Evolutionary conservation across 768 basidiomycete species (phyloP).

Genomic region (Suillus brevipes): DNA sequence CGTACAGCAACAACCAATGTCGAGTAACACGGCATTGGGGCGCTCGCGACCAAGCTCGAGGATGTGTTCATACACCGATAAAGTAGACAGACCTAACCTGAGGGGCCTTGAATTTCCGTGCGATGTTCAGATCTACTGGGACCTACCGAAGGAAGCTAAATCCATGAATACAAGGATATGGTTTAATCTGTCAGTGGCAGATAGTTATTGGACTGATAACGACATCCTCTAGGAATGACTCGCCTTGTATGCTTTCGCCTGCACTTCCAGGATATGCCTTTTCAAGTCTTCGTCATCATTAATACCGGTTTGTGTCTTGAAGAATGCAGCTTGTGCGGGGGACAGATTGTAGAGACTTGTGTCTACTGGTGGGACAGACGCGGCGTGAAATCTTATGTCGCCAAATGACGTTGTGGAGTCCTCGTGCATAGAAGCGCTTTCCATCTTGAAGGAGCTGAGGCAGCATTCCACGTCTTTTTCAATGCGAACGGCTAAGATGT

Average conservation of each 20-base stretch:
- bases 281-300: constrained; percentile 27
- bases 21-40: constrained; percentile 39
- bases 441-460: not conserved
- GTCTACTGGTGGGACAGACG: not conserved
- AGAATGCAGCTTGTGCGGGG: constrained; percentile 17
- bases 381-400: not conserved
- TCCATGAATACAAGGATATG: constrained; percentile 29
- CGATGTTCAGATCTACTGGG: not conserved
- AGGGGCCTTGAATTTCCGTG: not conserved
- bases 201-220: not conserved
- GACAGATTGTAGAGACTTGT: constrained; percentile 3
- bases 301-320: constrained; percentile 27
- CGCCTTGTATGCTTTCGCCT: constrained; percentile 29
- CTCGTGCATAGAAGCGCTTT: not conserved
- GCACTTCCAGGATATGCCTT: constrained; percentile 27
- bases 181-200: not conserved
- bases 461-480: not conserved
- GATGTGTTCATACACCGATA: constrained; percentile 1
- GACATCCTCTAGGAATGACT: not conserved
- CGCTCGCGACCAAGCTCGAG: constrained; percentile 28
- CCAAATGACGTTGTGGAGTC: not conserved
- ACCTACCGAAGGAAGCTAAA: constrained; percentile 23
- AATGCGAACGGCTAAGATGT: not conserved
- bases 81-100: not conserved
- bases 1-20: constrained; percentile 48